These are phyloP conservation scores for Vaccinium corymbosum DNA, from an alignment of 148 eudicot genomes.

Conservation along the genomic window DNA sequence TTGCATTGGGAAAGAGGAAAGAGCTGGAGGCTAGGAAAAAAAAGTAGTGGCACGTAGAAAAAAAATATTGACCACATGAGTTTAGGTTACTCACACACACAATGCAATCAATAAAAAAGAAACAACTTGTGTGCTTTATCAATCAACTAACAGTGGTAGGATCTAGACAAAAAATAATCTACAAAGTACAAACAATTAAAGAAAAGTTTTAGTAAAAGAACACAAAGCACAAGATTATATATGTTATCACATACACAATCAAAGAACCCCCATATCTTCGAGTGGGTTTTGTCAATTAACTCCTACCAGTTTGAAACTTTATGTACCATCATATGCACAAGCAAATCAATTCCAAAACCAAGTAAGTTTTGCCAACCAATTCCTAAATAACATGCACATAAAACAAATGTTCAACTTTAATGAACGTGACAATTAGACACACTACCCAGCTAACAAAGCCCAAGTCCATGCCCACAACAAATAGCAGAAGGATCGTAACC, in stretches of 20 bases:
- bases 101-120: no score
- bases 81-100: no score
- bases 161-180: background rate
- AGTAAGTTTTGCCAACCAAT: background rate
- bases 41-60: background rate
- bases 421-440: background rate
- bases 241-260: background rate
- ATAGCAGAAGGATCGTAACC: no score
- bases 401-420: background rate
- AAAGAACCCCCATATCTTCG: background rate
- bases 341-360: background rate
- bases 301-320: background rate
- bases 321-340: background rate
- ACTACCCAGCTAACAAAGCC: background rate
- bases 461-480: background rate
- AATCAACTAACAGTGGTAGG: background rate
- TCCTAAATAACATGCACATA: background rate
- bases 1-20: background rate
- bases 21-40: background rate
- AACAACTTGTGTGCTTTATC: background rate
- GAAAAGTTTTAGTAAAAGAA: background rate
- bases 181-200: background rate
- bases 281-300: background rate
- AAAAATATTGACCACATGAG: background rate
- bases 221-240: background rate